Base-by-base conservation (phyloP, 1,139 yeast species). In the Yamadazyma atlantica region DNA sequence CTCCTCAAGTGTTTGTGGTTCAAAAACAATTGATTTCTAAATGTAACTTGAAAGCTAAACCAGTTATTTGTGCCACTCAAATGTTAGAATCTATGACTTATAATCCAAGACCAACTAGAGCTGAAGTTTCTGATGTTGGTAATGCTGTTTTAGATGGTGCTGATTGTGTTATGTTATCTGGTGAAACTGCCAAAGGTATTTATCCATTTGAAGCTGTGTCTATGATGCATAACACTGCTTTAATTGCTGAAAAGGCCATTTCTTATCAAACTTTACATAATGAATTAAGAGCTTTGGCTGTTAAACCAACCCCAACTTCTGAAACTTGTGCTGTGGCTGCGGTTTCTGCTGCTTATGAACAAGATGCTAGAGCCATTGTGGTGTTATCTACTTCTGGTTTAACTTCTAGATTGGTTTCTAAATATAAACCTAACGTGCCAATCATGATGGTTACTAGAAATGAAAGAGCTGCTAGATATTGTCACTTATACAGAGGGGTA, bases 41-140 rank as follows among this genome's bases (percentile, higher is more conserved):
- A 76, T 92, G 96, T 79, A 94, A 92, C 82, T 78, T 90, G 66
- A 97, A 96, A 54, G 99, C 97, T 64, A 92, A 94, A 81, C 98
- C 99, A 62, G 97, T 89, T 54, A 89, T 92, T 64, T 94, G 98
- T 77, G 99, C 99, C 51, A 92, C 99, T 52, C 99, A 92, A 76
- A 92, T 92, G 98, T 85, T 92, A 69, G 99, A 92, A 75, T 88
- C 97, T 44, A 92, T 92, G 99, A 92, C 97, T 45, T 88, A 85
- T 74, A 94, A 92, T 84, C 99, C 99, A 66, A 85, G 98, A 73
- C 98, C 99, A 70, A 92, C 99, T 64, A 87, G 99, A 77, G 99
- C 99, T 55, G 99, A 92, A 76, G 97, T 92, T 49, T 85, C 96
- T 40, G 99, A 92, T 69, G 98, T 94, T 50, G 98, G 98, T 74